Base-by-base conservation (phyloP, 2,329 filamentous ascomycete genomes). In the Lachnellula hyalina region DNA sequence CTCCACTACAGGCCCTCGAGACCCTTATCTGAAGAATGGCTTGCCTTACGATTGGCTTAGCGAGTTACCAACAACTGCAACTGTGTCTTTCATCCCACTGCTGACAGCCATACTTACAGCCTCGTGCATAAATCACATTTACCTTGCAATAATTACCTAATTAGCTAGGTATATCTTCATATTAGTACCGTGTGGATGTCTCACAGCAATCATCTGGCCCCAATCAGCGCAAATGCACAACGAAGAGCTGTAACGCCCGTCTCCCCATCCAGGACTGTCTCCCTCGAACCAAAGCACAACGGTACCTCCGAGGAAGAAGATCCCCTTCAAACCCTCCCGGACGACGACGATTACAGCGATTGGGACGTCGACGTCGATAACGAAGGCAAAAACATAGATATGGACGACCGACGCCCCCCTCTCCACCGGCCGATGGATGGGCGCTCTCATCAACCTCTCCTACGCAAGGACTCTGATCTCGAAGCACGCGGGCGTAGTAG, bases 401-500 rank as follows among this genome's bases (percentile, higher is more conserved):
- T 66, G 63, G 65, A 59, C 41, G 63, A 65, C 36, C 69, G 80
- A 61, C 69, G 77, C 52, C 70, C 74, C 19, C 68, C 71, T 23
- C 60, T 70, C 44, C 68, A 70, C 51, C 65, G 69, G 49, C 67
- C 67, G 14, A 62, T 66, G 21, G 72, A 73, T 56, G 71, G 71
- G 32, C 69, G 70, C 44, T 74, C 74, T 38, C 63, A 69, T 38
- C 68, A 71, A 49, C 70, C 70, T 5, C 52, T 72, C 41, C 59
- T 72, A 45, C 55, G 65, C 51, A 70, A 68, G 36, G 58, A 63
- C 36, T 61, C 60, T 46, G 61, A 68, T 49, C 61, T 59, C 42
- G 38, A 41, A 41, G 53, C 52, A 49, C 14, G 49, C 54, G 65
- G 70, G 48, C 62, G 68, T 50, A 67, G 67, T 21, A 62, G 65